Evolutionary conservation across 805 yeast species (phyloP).

Genomic region (Candida tibetensis): DNA sequence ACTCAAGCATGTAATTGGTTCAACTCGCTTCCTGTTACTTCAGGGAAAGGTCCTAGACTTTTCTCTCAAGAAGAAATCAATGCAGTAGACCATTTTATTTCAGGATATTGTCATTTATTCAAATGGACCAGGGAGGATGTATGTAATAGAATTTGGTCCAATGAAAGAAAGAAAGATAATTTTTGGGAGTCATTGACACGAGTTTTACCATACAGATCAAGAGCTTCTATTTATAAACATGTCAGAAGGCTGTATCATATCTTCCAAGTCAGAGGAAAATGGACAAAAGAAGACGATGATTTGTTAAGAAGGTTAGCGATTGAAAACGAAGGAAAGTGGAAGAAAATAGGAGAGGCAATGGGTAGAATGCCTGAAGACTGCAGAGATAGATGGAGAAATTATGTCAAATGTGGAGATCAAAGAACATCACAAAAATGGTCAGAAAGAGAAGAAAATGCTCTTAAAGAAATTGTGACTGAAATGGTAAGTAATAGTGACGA

Average conservation of each 20-base stretch:
- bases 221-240: conserved; percentile 91
- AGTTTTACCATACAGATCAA: conserved; percentile 78
- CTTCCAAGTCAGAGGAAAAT: conserved; percentile 82
- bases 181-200: conserved; percentile 84
- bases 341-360: conserved; percentile 70
- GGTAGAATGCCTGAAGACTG: conserved; percentile 98
- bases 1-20: conserved; percentile 36
- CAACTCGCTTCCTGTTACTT: conserved; percentile 23
- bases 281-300: conserved; percentile 82
- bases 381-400: conserved; percentile 94
- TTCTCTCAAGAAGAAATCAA: conserved; percentile 65
- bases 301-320: conserved; percentile 59
- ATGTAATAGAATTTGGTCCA: conserved; percentile 84
- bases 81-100: conserved; percentile 71
- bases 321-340: conserved; percentile 83
- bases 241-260: conserved; percentile 87
- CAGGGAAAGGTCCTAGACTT: conserved; percentile 32
- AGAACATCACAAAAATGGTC: conserved; percentile 82
- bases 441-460: conserved; percentile 60
- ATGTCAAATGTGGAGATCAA: conserved; percentile 83
- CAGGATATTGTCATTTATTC: conserved; percentile 63
- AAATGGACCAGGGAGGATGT: conserved; percentile 63
- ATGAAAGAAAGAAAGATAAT: conserved; percentile 78
- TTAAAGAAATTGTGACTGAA: conserved; percentile 53
- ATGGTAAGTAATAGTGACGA: conserved; percentile 30